These are phyloP conservation scores for Suillus subluteus DNA, from an alignment of 768 basidiomycete genomes.

Conservation along the genomic window DNA sequence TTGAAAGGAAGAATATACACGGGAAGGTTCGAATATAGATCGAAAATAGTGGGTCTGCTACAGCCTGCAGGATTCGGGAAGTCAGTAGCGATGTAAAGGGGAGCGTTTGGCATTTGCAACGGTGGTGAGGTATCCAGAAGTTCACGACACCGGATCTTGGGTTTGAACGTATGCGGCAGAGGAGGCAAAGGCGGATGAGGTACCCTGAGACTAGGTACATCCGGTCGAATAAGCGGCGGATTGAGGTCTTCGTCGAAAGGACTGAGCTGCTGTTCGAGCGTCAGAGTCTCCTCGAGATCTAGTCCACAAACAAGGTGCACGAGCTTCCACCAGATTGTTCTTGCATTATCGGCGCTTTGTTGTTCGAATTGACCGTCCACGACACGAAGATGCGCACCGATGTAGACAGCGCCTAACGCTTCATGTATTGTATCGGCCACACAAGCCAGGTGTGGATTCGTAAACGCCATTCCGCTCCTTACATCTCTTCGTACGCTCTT, in stretches of 20 bases:
- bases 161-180: constrained; percentile 22
- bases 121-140: constrained; percentile 37
- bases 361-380: constrained; percentile 66
- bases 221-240: constrained; percentile 24
- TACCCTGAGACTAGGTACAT: constrained; percentile 23
- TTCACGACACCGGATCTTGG: constrained; percentile 40
- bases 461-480: constrained; percentile 60
- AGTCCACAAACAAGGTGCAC: constrained; percentile 52
- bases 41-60: constrained; percentile 43
- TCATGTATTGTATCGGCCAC: constrained; percentile 49
- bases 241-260: constrained; percentile 12
- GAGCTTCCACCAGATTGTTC: constrained; percentile 59
- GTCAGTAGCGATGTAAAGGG: constrained; percentile 72
- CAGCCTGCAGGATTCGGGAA: constrained; percentile 37
- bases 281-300: constrained; percentile 37
- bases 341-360: constrained; percentile 45
- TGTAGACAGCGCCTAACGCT: constrained; percentile 49
- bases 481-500: constrained; percentile 47
- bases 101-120: constrained; percentile 52
- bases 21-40: constrained; percentile 60
- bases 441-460: constrained; percentile 48
- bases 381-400: constrained; percentile 69
- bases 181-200: constrained; percentile 33
- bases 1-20: constrained; percentile 60
- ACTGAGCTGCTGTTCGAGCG: constrained; percentile 25